Evolutionary conservation across 2,329 filamentous ascomycete species (phyloP).

Genomic region (Alternaria longipes): DNA sequence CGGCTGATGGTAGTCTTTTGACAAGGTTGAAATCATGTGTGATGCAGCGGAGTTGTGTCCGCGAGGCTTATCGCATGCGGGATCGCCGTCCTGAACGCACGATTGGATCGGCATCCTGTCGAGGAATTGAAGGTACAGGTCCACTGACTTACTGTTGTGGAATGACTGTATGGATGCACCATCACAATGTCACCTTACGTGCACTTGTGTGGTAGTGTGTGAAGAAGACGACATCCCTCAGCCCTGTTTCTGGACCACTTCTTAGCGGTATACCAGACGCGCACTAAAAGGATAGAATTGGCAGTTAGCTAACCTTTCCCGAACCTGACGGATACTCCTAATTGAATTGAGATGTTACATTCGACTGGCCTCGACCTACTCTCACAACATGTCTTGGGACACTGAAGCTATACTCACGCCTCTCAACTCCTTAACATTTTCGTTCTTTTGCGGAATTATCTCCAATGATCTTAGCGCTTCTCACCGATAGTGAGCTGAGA

Average conservation of each 20-base stretch:
- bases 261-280: neutral
- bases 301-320: neutral
- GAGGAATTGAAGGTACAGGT: neutral
- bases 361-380: neutral
- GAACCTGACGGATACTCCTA: neutral
- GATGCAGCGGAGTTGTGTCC: neutral
- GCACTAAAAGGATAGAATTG: neutral
- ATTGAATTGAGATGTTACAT: neutral
- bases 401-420: neutral
- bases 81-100: neutral
- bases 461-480: neutral
- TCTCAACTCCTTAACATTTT: neutral
- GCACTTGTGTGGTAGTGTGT: neutral
- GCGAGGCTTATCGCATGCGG: neutral
- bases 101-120: neutral
- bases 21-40: neutral
- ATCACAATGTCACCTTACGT: neutral
- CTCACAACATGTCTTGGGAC: neutral
- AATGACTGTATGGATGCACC: neutral
- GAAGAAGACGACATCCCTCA: neutral
- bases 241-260: neutral
- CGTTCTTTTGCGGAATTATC: neutral
- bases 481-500: slow-evolving; percentile 2
- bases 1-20: neutral
- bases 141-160: neutral